phyloP scores from a whole-genome alignment of 139 green algal genomes.

The Pseudopediastrum boryanum region DNA sequence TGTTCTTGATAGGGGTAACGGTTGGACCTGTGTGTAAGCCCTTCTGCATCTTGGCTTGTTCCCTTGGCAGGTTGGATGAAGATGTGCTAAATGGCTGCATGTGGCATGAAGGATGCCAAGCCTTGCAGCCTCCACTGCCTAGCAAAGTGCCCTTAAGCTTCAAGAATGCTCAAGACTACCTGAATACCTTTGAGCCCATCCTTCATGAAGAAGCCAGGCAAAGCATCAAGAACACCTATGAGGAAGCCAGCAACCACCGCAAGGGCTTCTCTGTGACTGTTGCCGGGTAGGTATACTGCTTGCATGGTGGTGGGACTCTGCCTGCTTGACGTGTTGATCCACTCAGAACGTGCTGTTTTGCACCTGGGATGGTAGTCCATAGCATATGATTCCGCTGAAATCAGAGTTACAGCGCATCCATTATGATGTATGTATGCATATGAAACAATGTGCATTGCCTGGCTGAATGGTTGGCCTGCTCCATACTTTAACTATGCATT shows the following conservation, averaged over 20 bases:
- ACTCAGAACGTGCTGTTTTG: not conserved
- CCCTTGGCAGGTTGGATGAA: conserved; percentile 41
- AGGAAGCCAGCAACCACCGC: conserved; percentile 48
- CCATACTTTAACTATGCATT: too few relatives aligned
- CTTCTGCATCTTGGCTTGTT: not conserved
- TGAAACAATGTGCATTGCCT: too few relatives aligned
- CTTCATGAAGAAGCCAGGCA: conserved; percentile 84
- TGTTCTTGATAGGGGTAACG: too few relatives aligned
- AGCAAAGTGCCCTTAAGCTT: conserved; percentile 26
- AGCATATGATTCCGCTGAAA: too few relatives aligned
- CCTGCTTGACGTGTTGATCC: not conserved
- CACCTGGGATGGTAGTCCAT: not conserved
- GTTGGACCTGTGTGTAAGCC: too few relatives aligned
- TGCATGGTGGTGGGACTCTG: not conserved
- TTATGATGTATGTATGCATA: too few relatives aligned
- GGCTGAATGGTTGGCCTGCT: too few relatives aligned
- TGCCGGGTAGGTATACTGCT: not conserved
- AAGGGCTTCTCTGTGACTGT: conserved; percentile 39
- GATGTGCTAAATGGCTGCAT: conserved; percentile 62
- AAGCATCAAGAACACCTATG: conserved; percentile 50
- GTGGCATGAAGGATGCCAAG: conserved; percentile 62
- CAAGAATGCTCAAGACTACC: conserved; percentile 60
- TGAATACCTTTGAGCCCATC: conserved; percentile 74
- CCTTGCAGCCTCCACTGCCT: conserved; percentile 30
- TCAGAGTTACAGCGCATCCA: too few relatives aligned